Evolutionary conservation across 768 basidiomycete genomes (phyloP).

Genomic region (Leccinum subgranulosum): DNA sequence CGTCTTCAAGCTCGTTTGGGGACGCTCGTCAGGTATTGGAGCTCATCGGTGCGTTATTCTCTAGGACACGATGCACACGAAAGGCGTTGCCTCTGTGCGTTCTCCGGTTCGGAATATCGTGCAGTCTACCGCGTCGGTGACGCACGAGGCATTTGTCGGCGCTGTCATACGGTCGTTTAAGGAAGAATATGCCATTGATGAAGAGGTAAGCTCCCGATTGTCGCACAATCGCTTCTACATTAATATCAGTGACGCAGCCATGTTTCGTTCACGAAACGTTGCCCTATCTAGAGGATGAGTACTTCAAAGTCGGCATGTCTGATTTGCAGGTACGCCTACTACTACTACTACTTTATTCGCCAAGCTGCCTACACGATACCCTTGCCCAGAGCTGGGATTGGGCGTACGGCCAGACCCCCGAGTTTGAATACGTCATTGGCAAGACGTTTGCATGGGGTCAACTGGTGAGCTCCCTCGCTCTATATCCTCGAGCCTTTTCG

Average conservation of each 20-base stretch:
- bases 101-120: slow-evolving; percentile 88
- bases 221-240: background rate
- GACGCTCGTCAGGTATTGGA: background rate
- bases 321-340: slow-evolving; percentile 62
- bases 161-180: slow-evolving; percentile 71
- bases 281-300: slow-evolving; percentile 44
- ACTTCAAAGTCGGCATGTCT: slow-evolving; percentile 64
- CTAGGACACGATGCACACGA: slow-evolving; percentile 77
- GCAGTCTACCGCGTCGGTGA: slow-evolving; percentile 46
- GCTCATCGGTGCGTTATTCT: background rate
- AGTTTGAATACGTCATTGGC: slow-evolving; percentile 68
- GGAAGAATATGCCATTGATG: slow-evolving; percentile 46
- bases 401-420: slow-evolving; percentile 90
- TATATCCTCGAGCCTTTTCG: background rate
- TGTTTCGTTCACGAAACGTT: slow-evolving; percentile 44
- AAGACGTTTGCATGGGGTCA: slow-evolving; percentile 51
- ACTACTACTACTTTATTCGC: background rate
- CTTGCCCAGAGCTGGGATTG: slow-evolving; percentile 83
- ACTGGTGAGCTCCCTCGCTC: slow-evolving; percentile 35
- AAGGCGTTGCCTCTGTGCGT: slow-evolving; percentile 86
- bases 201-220: slow-evolving; percentile 27
- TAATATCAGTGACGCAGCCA: slow-evolving; percentile 30
- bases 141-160: slow-evolving; percentile 67
- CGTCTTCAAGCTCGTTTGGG: background rate
- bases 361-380: background rate